These are phyloP conservation scores for Yamadazyma phyllophila DNA, from an alignment of 805 yeast species.

Conservation along the genomic window DNA sequence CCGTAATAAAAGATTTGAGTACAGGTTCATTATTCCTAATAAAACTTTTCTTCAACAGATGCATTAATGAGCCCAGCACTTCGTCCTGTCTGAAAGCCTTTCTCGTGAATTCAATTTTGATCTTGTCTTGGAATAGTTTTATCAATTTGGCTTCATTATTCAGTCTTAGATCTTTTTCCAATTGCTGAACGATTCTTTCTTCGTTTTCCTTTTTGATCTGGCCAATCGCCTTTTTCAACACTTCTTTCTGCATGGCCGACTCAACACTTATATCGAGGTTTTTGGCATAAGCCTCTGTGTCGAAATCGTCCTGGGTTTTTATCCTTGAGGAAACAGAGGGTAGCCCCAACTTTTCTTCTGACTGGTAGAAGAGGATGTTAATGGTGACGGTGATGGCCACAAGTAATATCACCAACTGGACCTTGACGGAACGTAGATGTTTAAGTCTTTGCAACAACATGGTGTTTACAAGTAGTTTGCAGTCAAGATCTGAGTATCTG, in stretches of 20 bases:
- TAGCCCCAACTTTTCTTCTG: neutral
- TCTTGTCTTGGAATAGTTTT: slow-evolving; percentile 6
- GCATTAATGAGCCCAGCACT: slow-evolving; percentile 13
- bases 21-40: slow-evolving; percentile 8
- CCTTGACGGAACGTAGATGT: neutral
- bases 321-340: slow-evolving; percentile 3
- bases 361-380: neutral
- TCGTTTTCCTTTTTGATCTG: slow-evolving; percentile 13
- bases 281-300: slow-evolving; percentile 1
- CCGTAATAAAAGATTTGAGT: slow-evolving; percentile 13
- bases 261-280: neutral
- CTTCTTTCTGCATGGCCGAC: slow-evolving; percentile 2
- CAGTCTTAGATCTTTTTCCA: slow-evolving; percentile 8
- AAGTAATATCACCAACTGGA: neutral
- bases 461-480: too few relatives aligned
- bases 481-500: too few relatives aligned
- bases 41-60: slow-evolving; percentile 15
- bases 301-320: neutral
- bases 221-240: slow-evolving; percentile 8
- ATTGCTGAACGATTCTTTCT: slow-evolving; percentile 9
- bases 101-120: slow-evolving; percentile 13
- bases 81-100: slow-evolving; percentile 13
- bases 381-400: neutral
- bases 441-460: neutral
- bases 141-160: neutral